Evolutionary conservation across 2,329 filamentous ascomycete species (phyloP), one percentile per base, ranked within the genome.

Genomic region (Colletotrichum limetticola): DNA sequence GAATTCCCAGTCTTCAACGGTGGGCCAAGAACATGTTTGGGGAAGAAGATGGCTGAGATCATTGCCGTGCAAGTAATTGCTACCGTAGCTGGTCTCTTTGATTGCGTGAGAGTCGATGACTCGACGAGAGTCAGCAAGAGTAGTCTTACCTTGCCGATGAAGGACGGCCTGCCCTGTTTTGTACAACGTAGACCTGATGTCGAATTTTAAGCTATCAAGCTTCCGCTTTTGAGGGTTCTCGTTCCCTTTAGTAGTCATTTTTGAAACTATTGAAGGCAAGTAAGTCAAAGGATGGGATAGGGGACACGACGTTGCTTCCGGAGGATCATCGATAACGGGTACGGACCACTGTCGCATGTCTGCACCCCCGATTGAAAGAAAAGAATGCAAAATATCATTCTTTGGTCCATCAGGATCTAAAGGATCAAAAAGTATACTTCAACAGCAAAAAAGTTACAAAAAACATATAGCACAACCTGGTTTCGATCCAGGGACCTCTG

Each of bases 1-100:
- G 90, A 91, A 78, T 92, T 88, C 75, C 90, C 89, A 1, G 90
- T 92, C 3, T 92, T 92, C 79, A 91, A 92, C 76, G 91, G 90
- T 22, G 91, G 91, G 0, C 83, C 88, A n/a, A 83, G 91, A 49
- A 85, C 85, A 3, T 92, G 91, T 74, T 80, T 92, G 46, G 91
- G 91, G 3, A 91, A 89, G 83, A 89, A 86, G 76, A 92, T 92
- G 90, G 91, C 91, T 4, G 90, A 92, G 80, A 75, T 86, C 6
- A 85, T 92, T 55, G 89, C 86, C 5, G 86, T 88, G 19, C 89
- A 90, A 80, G 86, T 88, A 9, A 84, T 92, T 75, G 85, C 87
- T 4, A 83, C 82, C 1, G 77, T 91, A 71, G 79, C 86, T 4
- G 79, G 81, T 52, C 75, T 78, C 3, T 92, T 91, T 76, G 86